These are phyloP conservation scores for Claviceps sp. DNA, from an alignment of 2,329 filamentous ascomycete species.

Conservation along the genomic window DNA sequence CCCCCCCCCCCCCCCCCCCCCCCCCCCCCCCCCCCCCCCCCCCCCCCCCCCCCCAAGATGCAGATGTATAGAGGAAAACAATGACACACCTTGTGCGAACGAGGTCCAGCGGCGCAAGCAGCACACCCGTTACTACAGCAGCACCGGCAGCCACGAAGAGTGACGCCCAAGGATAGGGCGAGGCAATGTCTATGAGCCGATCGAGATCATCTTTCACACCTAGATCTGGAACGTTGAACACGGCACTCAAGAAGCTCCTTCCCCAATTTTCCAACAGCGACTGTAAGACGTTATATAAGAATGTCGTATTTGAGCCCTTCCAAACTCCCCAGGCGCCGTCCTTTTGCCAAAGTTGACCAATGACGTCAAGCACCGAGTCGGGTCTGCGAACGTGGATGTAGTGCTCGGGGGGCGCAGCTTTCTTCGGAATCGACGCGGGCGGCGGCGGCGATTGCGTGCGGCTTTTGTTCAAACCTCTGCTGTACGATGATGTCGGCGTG, in stretches of 20 bases:
- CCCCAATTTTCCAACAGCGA: slow-evolving; percentile 88
- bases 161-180: slow-evolving; percentile 69
- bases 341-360: slow-evolving; percentile 77
- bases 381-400: slow-evolving; percentile 59
- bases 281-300: slow-evolving; percentile 76
- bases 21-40: too few species aligned
- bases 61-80: not conserved
- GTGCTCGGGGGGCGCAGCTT: slow-evolving; percentile 30
- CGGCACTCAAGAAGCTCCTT: slow-evolving; percentile 74
- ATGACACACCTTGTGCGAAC: slow-evolving; percentile 53
- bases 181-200: slow-evolving; percentile 57
- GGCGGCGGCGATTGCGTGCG: slow-evolving; percentile 18
- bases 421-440: slow-evolving; percentile 12
- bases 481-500: slow-evolving; percentile 35
- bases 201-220: slow-evolving; percentile 66
- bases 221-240: slow-evolving; percentile 80
- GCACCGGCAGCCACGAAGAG: slow-evolving; percentile 57
- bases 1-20: too few species aligned
- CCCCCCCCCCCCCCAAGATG: too few species aligned
- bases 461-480: slow-evolving; percentile 20
- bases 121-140: slow-evolving; percentile 59
- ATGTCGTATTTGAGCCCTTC: slow-evolving; percentile 88
- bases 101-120: slow-evolving; percentile 78
- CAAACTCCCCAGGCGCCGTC: slow-evolving; percentile 87
- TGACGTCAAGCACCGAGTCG: slow-evolving; percentile 73